phyloP scores from a whole-genome alignment of 768 basidiomycete genomes.

The Tulasnella sp. region DNA sequence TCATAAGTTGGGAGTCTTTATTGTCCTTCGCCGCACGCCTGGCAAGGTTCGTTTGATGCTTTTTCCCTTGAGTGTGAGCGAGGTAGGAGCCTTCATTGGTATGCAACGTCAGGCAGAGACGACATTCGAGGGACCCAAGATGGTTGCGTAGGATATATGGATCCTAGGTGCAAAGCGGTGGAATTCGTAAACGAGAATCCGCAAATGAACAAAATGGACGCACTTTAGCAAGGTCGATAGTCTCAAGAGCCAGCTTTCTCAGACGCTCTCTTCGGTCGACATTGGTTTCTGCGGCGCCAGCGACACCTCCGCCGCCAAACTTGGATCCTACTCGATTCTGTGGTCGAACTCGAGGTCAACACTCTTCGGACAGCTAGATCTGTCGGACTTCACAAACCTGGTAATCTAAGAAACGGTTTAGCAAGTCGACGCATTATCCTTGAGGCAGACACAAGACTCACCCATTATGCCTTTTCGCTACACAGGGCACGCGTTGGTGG shows the following conservation, averaged over 20 bases:
- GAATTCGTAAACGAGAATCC: not conserved
- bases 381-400: not conserved
- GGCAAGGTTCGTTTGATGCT: slow-evolving; percentile 97
- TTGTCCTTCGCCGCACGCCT: slow-evolving; percentile 95
- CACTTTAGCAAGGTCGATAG: slow-evolving; percentile 95
- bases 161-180: slow-evolving; percentile 41
- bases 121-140: slow-evolving; percentile 95
- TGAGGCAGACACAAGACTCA: not conserved
- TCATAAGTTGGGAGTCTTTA: slow-evolving; percentile 84
- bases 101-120: slow-evolving; percentile 92
- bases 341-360: not conserved
- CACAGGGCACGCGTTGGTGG: not conserved
- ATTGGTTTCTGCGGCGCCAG: slow-evolving; percentile 89
- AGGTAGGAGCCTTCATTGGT: slow-evolving; percentile 99
- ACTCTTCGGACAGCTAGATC: not conserved
- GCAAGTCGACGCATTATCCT: not conserved
- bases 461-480: not conserved
- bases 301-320: slow-evolving; percentile 93
- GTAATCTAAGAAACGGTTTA: not conserved
- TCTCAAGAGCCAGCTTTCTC: slow-evolving; percentile 90
- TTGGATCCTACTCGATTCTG: slow-evolving; percentile 94
- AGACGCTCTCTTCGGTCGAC: slow-evolving; percentile 91
- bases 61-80: slow-evolving; percentile 98
- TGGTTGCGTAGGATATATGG: slow-evolving; percentile 99
- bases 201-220: slow-evolving; percentile 16